These are phyloP conservation scores for Endoconidiophora laricicola DNA, from an alignment of 2,329 filamentous ascomycete genomes.

Conservation along the genomic window DNA sequence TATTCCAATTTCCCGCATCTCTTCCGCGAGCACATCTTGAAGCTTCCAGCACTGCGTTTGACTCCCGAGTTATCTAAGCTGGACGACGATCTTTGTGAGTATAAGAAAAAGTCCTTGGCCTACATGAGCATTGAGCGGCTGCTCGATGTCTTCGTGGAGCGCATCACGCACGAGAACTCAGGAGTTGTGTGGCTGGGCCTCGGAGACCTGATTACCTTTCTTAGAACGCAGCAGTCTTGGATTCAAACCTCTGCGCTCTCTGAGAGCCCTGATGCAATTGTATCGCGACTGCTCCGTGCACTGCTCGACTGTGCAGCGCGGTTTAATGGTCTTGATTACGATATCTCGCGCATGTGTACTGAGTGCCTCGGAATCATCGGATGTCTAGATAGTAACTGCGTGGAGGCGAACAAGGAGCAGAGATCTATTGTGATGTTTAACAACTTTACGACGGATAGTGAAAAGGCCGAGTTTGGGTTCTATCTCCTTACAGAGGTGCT, in stretches of 20 bases:
- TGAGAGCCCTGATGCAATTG: constrained; percentile 64
- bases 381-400: constrained; percentile 76
- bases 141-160: constrained; percentile 43
- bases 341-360: constrained; percentile 58
- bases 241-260: constrained; percentile 65
- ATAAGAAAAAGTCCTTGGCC: constrained; percentile 33
- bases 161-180: constrained; percentile 68
- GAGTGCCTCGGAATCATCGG: constrained; percentile 78
- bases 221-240: constrained; percentile 57
- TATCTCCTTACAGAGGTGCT: constrained; percentile 76
- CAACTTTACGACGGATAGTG: constrained; percentile 64
- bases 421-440: constrained; percentile 71
- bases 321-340: constrained; percentile 50
- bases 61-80: constrained; percentile 54
- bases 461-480: constrained; percentile 72
- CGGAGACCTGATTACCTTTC: constrained; percentile 56
- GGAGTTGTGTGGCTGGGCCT: constrained; percentile 73
- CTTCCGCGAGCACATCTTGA: constrained; percentile 51
- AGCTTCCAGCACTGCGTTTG: constrained; percentile 59
- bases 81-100: constrained; percentile 38
- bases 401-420: constrained; percentile 64
- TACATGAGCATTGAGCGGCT: constrained; percentile 18
- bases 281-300: constrained; percentile 55
- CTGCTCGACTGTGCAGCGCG: constrained; percentile 74
- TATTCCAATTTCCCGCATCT: constrained; percentile 44